Evolutionary conservation across 805 yeast genomes (phyloP).

Genomic region (Metschnikowia anglica): DNA sequence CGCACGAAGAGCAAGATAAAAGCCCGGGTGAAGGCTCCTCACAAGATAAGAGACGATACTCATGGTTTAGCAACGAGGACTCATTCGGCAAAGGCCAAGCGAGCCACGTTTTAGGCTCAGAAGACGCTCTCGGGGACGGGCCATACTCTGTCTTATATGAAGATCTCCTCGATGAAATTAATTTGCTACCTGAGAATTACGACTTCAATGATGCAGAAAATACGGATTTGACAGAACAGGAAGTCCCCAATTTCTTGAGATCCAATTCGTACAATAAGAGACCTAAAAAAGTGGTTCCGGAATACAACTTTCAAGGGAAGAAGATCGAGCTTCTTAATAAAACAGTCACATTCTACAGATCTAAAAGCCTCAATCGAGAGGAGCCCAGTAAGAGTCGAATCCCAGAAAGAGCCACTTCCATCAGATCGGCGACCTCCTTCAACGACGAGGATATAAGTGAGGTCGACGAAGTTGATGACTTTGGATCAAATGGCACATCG

Average conservation of each 20-base stretch:
- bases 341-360: constrained; percentile 44
- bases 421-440: constrained; percentile 30
- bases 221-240: neutral
- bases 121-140: constrained; percentile 3
- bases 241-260: constrained; percentile 23
- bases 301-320: constrained; percentile 26
- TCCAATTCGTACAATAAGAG: constrained; percentile 42
- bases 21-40: neutral
- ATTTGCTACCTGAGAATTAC: constrained; percentile 38
- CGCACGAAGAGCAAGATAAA: neutral
- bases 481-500: neutral
- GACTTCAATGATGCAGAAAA: constrained; percentile 34
- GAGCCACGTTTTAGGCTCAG: neutral
- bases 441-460: constrained; percentile 23
- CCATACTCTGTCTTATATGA: constrained; percentile 21
- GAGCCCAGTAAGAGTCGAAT: constrained; percentile 22
- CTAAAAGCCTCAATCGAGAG: constrained; percentile 20
- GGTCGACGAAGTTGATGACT: constrained; percentile 19
- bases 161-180: constrained; percentile 37
- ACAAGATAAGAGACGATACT: constrained; percentile 19
- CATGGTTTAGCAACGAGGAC: constrained; percentile 35
- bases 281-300: constrained; percentile 31
- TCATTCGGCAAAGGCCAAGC: constrained; percentile 15
- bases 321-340: constrained; percentile 38
- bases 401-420: constrained; percentile 31